Evolutionary conservation across 108 stramenopile genomes (phyloP).

Genomic region (Fragilaria radians): DNA sequence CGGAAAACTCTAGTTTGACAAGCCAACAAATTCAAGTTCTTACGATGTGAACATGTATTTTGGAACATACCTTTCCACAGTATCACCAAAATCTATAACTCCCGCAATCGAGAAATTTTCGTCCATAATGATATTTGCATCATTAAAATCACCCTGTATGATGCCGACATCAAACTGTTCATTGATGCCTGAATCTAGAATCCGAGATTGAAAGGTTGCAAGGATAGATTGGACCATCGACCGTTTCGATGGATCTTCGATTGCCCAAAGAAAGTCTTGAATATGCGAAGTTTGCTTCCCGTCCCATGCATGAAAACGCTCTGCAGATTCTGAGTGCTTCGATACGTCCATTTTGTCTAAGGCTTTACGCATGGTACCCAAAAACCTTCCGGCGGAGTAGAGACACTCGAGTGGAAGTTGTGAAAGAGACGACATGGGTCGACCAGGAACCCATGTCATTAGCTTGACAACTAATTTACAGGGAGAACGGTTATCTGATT

Average conservation of each 20-base stretch:
- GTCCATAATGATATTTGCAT: conserved; percentile 79
- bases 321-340: conserved; percentile 17
- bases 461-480: conserved; percentile 55
- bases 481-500: conserved; percentile 53
- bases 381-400: conserved; percentile 58
- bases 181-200: conserved; percentile 43
- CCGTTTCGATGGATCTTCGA: conserved; percentile 41
- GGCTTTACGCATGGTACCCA: conserved; percentile 51
- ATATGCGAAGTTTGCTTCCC: conserved; percentile 59
- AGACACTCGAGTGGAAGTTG: conserved; percentile 62
- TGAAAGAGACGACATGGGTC: conserved; percentile 43
- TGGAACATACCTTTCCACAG: conserved; percentile 67
- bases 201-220: conserved; percentile 48
- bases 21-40: conserved; percentile 13
- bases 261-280: conserved; percentile 44
- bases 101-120: conserved; percentile 52
- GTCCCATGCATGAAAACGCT: conserved; percentile 83
- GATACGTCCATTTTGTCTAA: conserved; percentile 35
- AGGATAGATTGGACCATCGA: conserved; percentile 55
- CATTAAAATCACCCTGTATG: conserved; percentile 79
- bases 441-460: conserved; percentile 64
- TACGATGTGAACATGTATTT: conserved; percentile 2
- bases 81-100: conserved; percentile 89
- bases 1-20: conserved; percentile 74
- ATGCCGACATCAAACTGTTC: conserved; percentile 38